Evolutionary conservation across 192 early-diverging fungal genomes (phyloP).

Genomic region (Spizellomyces sp.): DNA sequence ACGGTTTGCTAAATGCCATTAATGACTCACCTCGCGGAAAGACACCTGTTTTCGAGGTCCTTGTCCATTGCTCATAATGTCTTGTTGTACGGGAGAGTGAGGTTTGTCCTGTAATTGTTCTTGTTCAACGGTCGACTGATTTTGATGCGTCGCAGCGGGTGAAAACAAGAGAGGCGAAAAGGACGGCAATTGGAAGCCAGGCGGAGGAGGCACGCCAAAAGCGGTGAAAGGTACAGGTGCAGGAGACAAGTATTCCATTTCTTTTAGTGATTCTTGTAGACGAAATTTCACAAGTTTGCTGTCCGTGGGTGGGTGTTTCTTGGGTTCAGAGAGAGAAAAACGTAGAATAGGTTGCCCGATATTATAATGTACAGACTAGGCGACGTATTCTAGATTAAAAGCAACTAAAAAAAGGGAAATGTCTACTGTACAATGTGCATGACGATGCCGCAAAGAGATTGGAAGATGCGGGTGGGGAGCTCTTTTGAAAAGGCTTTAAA

Average conservation of each 20-base stretch:
- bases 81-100: not conserved
- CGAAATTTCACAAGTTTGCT: no score
- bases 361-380: no score
- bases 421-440: no score
- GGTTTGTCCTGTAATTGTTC: not conserved
- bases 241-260: slow-evolving; percentile 24
- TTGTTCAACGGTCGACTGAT: not conserved
- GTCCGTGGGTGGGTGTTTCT: no score
- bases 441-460: no score
- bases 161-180: not conserved
- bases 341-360: no score
- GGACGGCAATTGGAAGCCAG: not conserved
- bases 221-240: slow-evolving; percentile 15
- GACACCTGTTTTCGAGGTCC: not conserved
- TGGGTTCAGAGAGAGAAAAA: no score
- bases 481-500: no score
- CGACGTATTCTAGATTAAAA: no score
- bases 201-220: not conserved
- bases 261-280: no score
- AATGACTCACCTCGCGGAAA: not conserved
- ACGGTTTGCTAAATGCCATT: not conserved
- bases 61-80: not conserved
- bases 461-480: no score
- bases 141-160: not conserved
- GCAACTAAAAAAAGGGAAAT: no score